Evolutionary conservation across 2,329 filamentous ascomycete genomes (phyloP), one percentile per base, ranked within the genome.

Genomic region (Amauroascus niger): DNA sequence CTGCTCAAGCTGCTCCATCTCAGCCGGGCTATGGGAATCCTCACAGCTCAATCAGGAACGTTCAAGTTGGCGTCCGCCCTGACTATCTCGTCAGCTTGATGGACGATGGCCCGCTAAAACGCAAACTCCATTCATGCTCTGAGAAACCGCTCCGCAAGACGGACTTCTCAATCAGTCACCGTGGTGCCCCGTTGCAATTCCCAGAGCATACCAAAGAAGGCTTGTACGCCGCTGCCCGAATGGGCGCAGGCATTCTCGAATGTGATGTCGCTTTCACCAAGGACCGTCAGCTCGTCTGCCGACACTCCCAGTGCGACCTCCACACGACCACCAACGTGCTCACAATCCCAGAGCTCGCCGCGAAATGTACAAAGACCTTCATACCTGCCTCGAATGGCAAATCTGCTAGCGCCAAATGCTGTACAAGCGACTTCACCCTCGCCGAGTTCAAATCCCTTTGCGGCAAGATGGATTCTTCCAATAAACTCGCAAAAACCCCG

Each of bases 311-410:
- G 59, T 86, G 82, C 67, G 82, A 86, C 61, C 69, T 86, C 39
- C 82, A 85, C 70, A 82, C 79, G 20, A 86, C 82, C 7, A 85
- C 82, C 63, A 79, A 86, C 69, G 83, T 86, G 63, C 74, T 86
- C 58, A 66, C 74, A 46, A 73, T 77, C 48, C 79, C 82, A 9
- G 76, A 79, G 58, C 77, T 86, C 48, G 80, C 79, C 56, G 75
- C 75, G 52, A 86, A 85, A 69, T 86, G 82, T 69, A 79, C 76
- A 2, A 65, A 68, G 50, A 81, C 80, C 0, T 86, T 86, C 67
- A 67, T 66, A n/a, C 79, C 82, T 0, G 76, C 79, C 3, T 66
- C 66, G 14, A 69, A 74, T 57, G 78, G 75, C 50, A 68, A 67
- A 4, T 62, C 72, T 0, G 84, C 84, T 1, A 74, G 70, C 14